Evolutionary conservation across 768 basidiomycete species (phyloP).

Genomic region (Kwoniella pini): DNA sequence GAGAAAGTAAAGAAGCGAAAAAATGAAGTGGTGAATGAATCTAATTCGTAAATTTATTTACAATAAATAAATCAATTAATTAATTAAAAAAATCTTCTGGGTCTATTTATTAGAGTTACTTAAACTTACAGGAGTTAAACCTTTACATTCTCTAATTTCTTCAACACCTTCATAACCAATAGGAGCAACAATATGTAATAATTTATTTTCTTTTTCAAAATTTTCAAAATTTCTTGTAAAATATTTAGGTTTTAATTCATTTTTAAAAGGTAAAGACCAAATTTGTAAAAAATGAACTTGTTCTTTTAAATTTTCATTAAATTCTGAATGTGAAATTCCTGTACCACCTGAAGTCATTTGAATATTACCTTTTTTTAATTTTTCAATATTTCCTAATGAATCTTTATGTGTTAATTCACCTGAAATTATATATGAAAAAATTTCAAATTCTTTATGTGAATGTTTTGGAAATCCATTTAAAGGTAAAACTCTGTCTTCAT

Average conservation of each 20-base stretch:
- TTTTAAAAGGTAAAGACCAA: conserved; percentile 63
- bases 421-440: conserved; percentile 74
- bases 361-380: conserved; percentile 82
- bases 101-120: no score
- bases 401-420: conserved; percentile 64
- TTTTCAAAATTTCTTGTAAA: conserved; percentile 83
- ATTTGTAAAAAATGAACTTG: conserved; percentile 66
- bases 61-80: no score
- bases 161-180: conserved; percentile 63
- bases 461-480: conserved; percentile 75
- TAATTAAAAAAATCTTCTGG: no score
- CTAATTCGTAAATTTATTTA: conserved; percentile 8
- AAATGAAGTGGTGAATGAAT: conserved; percentile 56
- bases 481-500: conserved; percentile 62
- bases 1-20: conserved; percentile 72
- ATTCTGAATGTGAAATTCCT: conserved; percentile 77
- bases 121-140: conserved; percentile 74
- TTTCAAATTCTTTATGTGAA: conserved; percentile 78
- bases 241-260: conserved; percentile 70
- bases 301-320: conserved; percentile 59
- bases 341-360: conserved; percentile 92
- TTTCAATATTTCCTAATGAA: conserved; percentile 86
- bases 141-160: conserved; percentile 65
- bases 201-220: conserved; percentile 72
- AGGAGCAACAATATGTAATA: conserved; percentile 76